Evolutionary conservation across 805 yeast species (phyloP).

Genomic region (Suhomyces prunicola): DNA sequence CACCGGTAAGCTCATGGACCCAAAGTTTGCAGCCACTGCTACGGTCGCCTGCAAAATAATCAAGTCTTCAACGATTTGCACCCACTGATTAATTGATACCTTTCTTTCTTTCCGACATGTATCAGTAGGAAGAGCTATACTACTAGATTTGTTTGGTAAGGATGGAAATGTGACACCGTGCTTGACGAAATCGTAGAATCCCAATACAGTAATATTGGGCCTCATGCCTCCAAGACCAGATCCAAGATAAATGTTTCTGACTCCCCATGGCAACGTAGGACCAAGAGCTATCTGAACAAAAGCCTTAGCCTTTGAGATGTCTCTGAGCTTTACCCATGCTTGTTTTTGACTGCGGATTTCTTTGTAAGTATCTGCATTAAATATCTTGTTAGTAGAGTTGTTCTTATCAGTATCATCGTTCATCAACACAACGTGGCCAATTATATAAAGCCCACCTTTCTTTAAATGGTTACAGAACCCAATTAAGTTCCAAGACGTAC

Average conservation of each 20-base stretch:
- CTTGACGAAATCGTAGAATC: conserved; percentile 69
- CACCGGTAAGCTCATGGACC: conserved; percentile 61
- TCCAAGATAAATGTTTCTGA: conserved; percentile 84
- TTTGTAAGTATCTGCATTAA: conserved; percentile 45
- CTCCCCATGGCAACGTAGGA: conserved; percentile 91
- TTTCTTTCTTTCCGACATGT: conserved; percentile 66
- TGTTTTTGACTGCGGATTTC: conserved; percentile 70
- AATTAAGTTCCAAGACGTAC: conserved; percentile 88
- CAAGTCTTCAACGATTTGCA: conserved; percentile 85
- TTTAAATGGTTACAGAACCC: conserved; percentile 91
- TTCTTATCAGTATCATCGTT: conserved; percentile 30
- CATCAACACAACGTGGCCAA: conserved; percentile 86
- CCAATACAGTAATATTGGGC: conserved; percentile 91
- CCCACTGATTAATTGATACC: conserved; percentile 80
- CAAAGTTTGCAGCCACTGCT: conserved; percentile 90
- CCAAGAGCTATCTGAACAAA: conserved; percentile 92
- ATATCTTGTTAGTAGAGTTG: conserved; percentile 32
- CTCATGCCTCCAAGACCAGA: conserved; percentile 98
- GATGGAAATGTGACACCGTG: conserved; percentile 35
- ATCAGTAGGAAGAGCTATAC: conserved; percentile 67
- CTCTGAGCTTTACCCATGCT: conserved; percentile 85
- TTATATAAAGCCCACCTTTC: conserved; percentile 88
- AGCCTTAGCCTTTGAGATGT: conserved; percentile 76
- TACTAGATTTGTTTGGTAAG: conserved; percentile 7
- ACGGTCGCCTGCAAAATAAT: conserved; percentile 85